Conservation (phyloP, 2,329 filamentous ascomycete species). For the Albophoma yamanashiensis region DNA sequence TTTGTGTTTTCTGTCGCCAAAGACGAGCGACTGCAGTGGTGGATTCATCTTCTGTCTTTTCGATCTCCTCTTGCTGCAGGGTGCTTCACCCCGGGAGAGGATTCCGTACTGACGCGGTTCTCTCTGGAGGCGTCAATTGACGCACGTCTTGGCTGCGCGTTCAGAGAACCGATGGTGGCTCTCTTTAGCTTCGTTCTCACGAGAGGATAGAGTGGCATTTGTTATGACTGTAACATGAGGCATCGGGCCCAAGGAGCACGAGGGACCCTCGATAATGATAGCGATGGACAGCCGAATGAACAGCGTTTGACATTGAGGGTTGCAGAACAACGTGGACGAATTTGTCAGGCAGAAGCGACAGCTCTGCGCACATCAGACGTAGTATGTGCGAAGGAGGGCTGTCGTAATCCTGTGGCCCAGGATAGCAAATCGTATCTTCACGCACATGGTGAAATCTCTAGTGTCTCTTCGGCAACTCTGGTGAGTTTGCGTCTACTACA, state of each 20-base stretch:
- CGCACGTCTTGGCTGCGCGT: constrained; percentile 2
- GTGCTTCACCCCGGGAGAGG: neutral
- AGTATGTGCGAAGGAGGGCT: neutral
- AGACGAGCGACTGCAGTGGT: neutral
- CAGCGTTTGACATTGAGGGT: neutral
- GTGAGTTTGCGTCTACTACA: neutral
- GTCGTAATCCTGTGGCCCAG: neutral
- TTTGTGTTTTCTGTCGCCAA: neutral
- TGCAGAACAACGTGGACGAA: neutral
- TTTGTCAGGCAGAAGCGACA: neutral
- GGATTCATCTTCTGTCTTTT: neutral
- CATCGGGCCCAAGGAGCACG: neutral
- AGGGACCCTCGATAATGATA: neutral
- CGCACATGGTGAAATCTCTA: neutral
- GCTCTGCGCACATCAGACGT: neutral
- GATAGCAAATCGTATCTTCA: neutral
- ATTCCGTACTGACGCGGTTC: neutral
- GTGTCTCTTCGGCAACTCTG: neutral
- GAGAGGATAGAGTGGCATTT: neutral
- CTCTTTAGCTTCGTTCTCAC: neutral
- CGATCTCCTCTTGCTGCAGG: neutral
- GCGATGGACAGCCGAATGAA: neutral
- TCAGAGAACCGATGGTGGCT: neutral
- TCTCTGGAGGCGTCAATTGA: constrained; percentile 2
- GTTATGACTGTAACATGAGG: neutral